These are phyloP conservation scores for Ricinus communis DNA, from an alignment of 345 rosid species.

Conservation along the genomic window DNA sequence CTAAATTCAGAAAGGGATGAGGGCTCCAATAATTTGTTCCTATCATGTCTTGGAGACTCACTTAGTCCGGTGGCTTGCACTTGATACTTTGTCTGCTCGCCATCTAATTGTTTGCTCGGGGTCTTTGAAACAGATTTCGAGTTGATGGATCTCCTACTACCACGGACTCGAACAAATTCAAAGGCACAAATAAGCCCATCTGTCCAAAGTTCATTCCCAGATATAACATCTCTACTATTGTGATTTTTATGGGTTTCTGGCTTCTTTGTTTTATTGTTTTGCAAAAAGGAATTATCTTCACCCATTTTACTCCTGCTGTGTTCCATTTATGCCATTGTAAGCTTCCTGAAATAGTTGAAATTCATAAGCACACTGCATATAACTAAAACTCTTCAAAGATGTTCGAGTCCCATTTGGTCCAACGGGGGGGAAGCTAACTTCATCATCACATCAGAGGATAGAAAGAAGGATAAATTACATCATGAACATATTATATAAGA, in stretches of 20 bases:
- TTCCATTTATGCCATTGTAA: too few relatives aligned
- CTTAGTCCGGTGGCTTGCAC: constrained; percentile 25
- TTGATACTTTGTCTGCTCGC: constrained; percentile 24
- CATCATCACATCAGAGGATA: too few relatives aligned
- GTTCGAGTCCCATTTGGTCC: background rate
- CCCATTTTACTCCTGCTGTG: constrained; percentile 16
- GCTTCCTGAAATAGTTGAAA: background rate
- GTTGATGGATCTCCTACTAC: constrained; percentile 28
- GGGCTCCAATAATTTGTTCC: constrained; percentile 30
- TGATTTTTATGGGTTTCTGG: constrained; percentile 27
- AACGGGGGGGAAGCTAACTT: too few relatives aligned
- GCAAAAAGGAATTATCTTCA: constrained; percentile 27
- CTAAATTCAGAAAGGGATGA: constrained; percentile 21
- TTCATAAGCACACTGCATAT: background rate
- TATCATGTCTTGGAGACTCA: constrained; percentile 28
- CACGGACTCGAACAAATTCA: constrained; percentile 55
- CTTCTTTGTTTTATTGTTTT: constrained; percentile 26
- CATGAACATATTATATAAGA: too few relatives aligned
- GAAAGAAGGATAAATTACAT: too few relatives aligned
- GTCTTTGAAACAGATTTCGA: constrained; percentile 32
- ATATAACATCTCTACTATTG: constrained; percentile 36
- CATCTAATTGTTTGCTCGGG: constrained; percentile 12
- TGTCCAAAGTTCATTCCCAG: constrained; percentile 68
- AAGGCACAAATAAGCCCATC: constrained; percentile 93
- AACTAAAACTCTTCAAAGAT: background rate